phyloP scores from a whole-genome alignment of 768 basidiomycete species.

The Porphyrellus cyaneotinctus region DNA sequence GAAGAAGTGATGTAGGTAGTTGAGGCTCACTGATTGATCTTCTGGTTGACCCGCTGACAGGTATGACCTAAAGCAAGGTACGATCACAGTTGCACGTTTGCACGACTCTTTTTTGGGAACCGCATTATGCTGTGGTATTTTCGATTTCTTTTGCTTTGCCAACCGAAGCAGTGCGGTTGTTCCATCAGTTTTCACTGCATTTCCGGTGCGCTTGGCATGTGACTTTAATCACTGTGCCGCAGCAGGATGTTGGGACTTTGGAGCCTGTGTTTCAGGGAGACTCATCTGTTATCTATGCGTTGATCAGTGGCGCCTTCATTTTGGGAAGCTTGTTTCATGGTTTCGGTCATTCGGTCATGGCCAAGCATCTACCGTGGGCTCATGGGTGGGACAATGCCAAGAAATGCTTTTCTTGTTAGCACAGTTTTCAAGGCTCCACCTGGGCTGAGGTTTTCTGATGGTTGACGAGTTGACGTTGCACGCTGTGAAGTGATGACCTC shows the following conservation, averaged over 20 bases:
- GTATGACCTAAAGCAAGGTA: constrained; percentile 94
- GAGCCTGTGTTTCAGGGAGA: too few species aligned
- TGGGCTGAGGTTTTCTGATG: too few species aligned
- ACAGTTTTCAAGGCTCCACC: too few species aligned
- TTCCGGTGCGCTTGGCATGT: neutral
- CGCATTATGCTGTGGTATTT: neutral
- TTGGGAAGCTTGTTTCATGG: constrained; percentile 1
- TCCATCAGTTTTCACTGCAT: constrained; percentile 3
- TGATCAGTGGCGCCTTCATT: too few species aligned
- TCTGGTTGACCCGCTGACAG: constrained; percentile 37
- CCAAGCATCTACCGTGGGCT: neutral
- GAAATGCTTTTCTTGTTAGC: neutral
- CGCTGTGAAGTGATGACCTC: too few species aligned
- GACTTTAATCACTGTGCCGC: constrained; percentile 8
- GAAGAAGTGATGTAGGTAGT: constrained; percentile 89
- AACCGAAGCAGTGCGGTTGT: neutral
- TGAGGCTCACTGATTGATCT: constrained; percentile 1
- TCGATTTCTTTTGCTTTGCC: neutral
- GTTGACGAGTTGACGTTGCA: too few species aligned
- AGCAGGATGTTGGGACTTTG: neutral
- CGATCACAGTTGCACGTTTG: constrained; percentile 12
- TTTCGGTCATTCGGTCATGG: neutral
- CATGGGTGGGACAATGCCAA: too few species aligned
- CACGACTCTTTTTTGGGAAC: neutral
- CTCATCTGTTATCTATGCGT: too few species aligned